Percentiles rank a stretch among this genome's conserved stretches.
These are phyloP conservation scores for Serendipita vermifera DNA, from an alignment of 768 basidiomycete genomes.

Conservation along the genomic window DNA sequence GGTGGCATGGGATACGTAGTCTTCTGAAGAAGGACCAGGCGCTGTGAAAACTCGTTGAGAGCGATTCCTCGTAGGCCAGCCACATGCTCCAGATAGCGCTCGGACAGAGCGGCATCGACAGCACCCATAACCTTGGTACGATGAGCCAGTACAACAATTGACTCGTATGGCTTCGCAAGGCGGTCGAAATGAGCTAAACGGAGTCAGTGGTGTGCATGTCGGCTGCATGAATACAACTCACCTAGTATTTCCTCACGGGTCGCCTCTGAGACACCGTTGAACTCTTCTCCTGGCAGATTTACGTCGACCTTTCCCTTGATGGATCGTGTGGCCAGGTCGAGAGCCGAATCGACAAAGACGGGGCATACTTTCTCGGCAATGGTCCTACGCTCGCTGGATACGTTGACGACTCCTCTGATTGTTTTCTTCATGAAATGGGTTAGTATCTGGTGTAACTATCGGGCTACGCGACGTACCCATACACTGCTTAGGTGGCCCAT, in stretches of 20 bases:
- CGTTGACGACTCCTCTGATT: not conserved
- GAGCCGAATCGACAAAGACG: not conserved
- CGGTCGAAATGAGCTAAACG: not conserved
- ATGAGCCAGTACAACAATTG: not conserved
- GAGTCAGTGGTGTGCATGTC: no score
- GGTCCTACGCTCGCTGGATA: not conserved
- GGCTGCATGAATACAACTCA: not conserved
- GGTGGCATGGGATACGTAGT: not conserved
- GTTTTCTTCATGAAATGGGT: not conserved
- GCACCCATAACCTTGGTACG: not conserved
- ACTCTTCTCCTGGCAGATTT: not conserved
- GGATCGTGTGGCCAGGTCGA: not conserved
- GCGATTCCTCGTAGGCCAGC: not conserved
- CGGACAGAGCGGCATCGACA: not conserved
- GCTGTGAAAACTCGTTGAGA: not conserved
- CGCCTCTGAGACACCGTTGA: not conserved
- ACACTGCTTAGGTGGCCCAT: not conserved
- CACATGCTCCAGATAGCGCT: not conserved
- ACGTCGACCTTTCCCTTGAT: conserved; percentile 4
- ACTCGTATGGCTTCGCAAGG: not conserved
- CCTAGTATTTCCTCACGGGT: not conserved
- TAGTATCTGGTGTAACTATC: not conserved
- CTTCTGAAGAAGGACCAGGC: not conserved
- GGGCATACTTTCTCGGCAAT: not conserved
- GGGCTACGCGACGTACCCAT: not conserved